These are phyloP conservation scores for Guyanaporus albipodus DNA, from an alignment of 768 basidiomycete species.

Conservation along the genomic window DNA sequence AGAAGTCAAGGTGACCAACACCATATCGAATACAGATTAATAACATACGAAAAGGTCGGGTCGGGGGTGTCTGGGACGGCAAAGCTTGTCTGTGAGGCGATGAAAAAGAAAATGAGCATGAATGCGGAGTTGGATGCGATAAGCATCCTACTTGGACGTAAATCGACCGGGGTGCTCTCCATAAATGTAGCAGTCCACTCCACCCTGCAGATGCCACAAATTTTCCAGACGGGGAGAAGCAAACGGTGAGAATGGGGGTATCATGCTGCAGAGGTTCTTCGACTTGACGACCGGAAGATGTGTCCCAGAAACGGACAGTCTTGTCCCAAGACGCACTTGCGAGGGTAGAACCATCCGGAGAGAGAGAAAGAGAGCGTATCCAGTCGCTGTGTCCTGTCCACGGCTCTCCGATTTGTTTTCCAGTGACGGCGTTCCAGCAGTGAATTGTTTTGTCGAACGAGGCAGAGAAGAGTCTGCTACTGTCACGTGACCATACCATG, in stretches of 20 bases:
- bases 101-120: too few species aligned
- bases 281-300: background rate
- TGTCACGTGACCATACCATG: constrained; percentile 9
- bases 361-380: background rate
- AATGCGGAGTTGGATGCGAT: background rate
- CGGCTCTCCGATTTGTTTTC: background rate
- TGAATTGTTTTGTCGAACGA: background rate
- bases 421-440: constrained; percentile 7
- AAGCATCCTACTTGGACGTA: background rate
- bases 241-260: background rate
- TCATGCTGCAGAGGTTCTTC: background rate
- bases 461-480: constrained; percentile 2
- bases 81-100: too few species aligned
- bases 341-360: background rate
- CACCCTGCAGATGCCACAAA: background rate
- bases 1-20: too few species aligned
- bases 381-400: background rate
- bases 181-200: background rate
- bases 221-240: constrained; percentile 6
- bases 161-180: background rate
- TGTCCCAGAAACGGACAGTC: background rate
- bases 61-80: too few species aligned
- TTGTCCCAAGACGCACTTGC: background rate
- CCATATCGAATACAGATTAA: too few species aligned
- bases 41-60: too few species aligned